phyloP scores from a whole-genome alignment of 345 rosid species.

The Brassica napus region Da-Ae NC_063438.1:22756001-22756500 shows the following conservation, averaged over 20 bases:
- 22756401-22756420: conserved; percentile 79
- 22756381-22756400: conserved; percentile 99
- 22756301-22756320: conserved; percentile 40
- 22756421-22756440: neutral
- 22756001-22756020: neutral
- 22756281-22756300: conserved; percentile 45
- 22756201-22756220: neutral
- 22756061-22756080: conserved; percentile 35
- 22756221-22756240: conserved; percentile 42
- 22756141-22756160: conserved; percentile 24
- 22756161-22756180: conserved; percentile 12
- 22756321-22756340: conserved; percentile 34
- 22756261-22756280: conserved; percentile 30
- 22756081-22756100: neutral
- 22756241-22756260: conserved; percentile 39
- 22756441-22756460: neutral
- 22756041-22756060: conserved; percentile 22
- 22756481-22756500: neutral
- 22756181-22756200: conserved; percentile 10
- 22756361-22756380: conserved; percentile 87
- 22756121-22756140: conserved; percentile 34
- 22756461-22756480: neutral
- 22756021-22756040: conserved; percentile 23
- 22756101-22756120: conserved; percentile 51
- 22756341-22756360: conserved; percentile 72